A percentile compares a stretch with the other conserved stretches of the same genome.
phyloP scores from a whole-genome alignment of 2,329 filamentous ascomycete species.

The Aspergillus fructus region DNA sequence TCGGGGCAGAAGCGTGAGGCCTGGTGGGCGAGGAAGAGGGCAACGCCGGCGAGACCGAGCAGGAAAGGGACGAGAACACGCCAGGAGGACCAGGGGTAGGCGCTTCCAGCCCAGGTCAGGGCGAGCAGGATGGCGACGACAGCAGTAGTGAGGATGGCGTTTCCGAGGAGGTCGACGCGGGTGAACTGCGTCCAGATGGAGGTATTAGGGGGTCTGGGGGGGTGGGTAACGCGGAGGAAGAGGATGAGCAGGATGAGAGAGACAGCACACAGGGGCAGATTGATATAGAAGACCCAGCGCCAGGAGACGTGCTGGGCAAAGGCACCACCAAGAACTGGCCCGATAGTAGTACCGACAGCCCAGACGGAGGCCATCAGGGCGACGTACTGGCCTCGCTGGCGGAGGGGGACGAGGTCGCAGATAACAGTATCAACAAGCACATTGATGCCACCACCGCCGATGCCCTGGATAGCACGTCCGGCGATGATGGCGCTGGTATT shows the following conservation, averaged over 20 bases:
- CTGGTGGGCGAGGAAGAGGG: neutral
- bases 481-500: slow-evolving; percentile 33
- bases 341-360: slow-evolving; percentile 24
- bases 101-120: slow-evolving; percentile 20
- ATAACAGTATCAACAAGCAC: slow-evolving; percentile 40
- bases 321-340: slow-evolving; percentile 29
- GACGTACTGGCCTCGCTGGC: slow-evolving; percentile 26
- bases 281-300: slow-evolving; percentile 31
- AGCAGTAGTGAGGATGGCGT: slow-evolving; percentile 13
- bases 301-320: slow-evolving; percentile 25
- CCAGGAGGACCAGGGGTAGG: slow-evolving; percentile 54
- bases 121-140: slow-evolving; percentile 14
- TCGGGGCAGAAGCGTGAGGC: neutral
- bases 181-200: neutral
- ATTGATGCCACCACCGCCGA: slow-evolving; percentile 45
- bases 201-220: neutral
- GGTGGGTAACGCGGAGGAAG: slow-evolving; percentile 2
- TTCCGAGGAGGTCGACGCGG: slow-evolving; percentile 16
- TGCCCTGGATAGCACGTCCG: slow-evolving; percentile 42
- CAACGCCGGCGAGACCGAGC: slow-evolving; percentile 45
- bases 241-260: slow-evolving; percentile 14
- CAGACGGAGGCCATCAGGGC: slow-evolving; percentile 22
- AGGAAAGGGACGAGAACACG: slow-evolving; percentile 58
- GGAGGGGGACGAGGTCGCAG: slow-evolving; percentile 38
- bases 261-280: slow-evolving; percentile 26